phyloP scores from a whole-genome alignment of 2,329 filamentous ascomycete species.

The Magnaporthiopsis poae region DNA sequence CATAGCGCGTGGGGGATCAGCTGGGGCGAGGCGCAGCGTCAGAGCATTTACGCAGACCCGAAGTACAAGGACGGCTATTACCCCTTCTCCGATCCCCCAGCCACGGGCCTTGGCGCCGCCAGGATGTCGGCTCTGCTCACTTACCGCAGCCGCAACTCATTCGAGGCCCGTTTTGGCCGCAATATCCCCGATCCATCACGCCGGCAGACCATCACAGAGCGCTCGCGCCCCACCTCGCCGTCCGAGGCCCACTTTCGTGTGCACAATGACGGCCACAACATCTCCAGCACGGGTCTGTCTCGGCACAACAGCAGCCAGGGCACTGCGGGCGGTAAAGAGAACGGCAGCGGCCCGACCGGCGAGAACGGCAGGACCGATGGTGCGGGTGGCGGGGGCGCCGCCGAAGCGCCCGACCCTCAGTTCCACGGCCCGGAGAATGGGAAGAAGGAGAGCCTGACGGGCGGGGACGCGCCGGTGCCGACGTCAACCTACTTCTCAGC shows the following conservation, averaged over 20 bases:
- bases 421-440: constrained; percentile 15
- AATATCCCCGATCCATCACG: constrained; percentile 81
- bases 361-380: neutral
- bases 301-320: constrained; percentile 31
- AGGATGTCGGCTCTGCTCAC: constrained; percentile 95
- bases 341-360: neutral
- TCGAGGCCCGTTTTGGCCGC: constrained; percentile 86
- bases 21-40: constrained; percentile 79
- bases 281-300: constrained; percentile 44
- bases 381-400: neutral
- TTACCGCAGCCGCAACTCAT: constrained; percentile 92
- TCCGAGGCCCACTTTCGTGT: constrained; percentile 68
- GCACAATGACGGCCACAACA: constrained; percentile 71
- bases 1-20: constrained; percentile 87
- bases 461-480: constrained; percentile 36
- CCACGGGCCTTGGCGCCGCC: constrained; percentile 79
- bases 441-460: constrained; percentile 35
- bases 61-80: constrained; percentile 99
- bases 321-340: neutral
- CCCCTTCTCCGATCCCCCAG: constrained; percentile 72
- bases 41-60: constrained; percentile 94
- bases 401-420: constrained; percentile 13
- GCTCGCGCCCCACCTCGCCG: constrained; percentile 41
- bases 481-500: constrained; percentile 91
- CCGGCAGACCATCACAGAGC: constrained; percentile 70